phyloP scores from a whole-genome alignment of 2,329 filamentous ascomycete species.

The Botrytis fragariae region DNA sequence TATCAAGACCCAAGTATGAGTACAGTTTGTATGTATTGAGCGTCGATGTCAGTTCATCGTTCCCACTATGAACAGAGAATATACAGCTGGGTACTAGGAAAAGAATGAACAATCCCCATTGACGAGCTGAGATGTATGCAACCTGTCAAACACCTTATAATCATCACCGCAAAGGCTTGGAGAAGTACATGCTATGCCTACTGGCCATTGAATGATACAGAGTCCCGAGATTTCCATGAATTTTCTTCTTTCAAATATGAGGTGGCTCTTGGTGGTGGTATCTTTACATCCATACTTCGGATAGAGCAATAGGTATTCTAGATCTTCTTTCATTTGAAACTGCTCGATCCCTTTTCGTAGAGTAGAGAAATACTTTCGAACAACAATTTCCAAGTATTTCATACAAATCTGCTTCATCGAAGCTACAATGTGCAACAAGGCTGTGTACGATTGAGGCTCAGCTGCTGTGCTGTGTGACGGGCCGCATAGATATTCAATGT shows the following conservation, averaged over 20 bases:
- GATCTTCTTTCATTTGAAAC: not conserved
- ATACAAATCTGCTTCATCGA: not conserved
- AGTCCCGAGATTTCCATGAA: not conserved
- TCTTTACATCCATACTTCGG: not conserved
- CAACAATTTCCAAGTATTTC: too few species aligned
- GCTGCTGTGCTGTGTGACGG: not conserved
- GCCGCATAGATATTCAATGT: not conserved
- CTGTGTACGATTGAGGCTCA: not conserved
- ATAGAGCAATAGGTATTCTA: not conserved
- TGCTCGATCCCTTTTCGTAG: not conserved
- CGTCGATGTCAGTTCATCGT: not conserved
- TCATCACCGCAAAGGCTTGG: not conserved
- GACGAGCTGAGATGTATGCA: not conserved
- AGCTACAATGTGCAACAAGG: not conserved
- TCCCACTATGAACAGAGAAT: not conserved
- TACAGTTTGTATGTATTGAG: not conserved
- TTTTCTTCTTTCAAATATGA: not conserved
- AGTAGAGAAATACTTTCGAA: not conserved
- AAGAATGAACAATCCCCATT: not conserved
- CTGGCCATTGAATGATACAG: not conserved
- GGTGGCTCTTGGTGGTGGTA: not conserved
- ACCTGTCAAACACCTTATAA: not conserved
- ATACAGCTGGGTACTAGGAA: not conserved
- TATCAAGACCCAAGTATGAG: not conserved
- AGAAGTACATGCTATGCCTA: not conserved